Conservation (phyloP, 768 basidiomycete species). For the Mycena filopes region DNA sequence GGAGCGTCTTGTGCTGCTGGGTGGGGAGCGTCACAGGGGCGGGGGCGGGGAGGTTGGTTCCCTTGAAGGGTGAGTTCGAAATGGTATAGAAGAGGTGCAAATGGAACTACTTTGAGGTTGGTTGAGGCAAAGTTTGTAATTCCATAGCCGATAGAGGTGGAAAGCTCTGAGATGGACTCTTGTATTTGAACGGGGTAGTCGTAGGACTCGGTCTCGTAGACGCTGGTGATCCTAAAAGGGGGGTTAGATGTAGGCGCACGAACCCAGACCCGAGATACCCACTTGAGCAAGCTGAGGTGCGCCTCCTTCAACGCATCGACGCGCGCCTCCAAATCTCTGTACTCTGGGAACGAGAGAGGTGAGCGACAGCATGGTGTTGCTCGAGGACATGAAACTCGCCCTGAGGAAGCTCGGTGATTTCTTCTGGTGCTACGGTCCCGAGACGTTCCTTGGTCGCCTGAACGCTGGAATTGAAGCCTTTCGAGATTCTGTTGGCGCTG, state of each 20-base stretch:
- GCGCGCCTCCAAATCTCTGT: conserved; percentile 93
- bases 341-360: conserved; percentile 66
- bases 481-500: conserved; percentile 79
- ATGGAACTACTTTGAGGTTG: conserved; percentile 62
- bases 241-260: conserved; percentile 5
- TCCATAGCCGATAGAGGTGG: conserved; percentile 75
- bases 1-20: conserved; percentile 92
- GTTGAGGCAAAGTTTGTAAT: conserved; percentile 87
- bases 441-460: conserved; percentile 90
- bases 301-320: conserved; percentile 91
- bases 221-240: conserved; percentile 77
- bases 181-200: conserved; percentile 92
- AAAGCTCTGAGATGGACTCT: conserved; percentile 81
- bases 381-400: conserved; percentile 54
- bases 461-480: conserved; percentile 83
- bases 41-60: conserved; percentile 86
- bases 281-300: conserved; percentile 85
- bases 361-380: background rate
- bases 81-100: too few relatives aligned
- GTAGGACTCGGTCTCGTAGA: conserved; percentile 88
- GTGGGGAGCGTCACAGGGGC: conserved; percentile 65
- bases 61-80: conserved; percentile 46
- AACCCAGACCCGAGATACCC: conserved; percentile 38
- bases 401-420: conserved; percentile 94
- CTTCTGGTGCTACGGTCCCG: conserved; percentile 89